Conservation (phyloP, 495 filamentous ascomycete species). For the Friedmanniomyces endolithicus region DNA sequence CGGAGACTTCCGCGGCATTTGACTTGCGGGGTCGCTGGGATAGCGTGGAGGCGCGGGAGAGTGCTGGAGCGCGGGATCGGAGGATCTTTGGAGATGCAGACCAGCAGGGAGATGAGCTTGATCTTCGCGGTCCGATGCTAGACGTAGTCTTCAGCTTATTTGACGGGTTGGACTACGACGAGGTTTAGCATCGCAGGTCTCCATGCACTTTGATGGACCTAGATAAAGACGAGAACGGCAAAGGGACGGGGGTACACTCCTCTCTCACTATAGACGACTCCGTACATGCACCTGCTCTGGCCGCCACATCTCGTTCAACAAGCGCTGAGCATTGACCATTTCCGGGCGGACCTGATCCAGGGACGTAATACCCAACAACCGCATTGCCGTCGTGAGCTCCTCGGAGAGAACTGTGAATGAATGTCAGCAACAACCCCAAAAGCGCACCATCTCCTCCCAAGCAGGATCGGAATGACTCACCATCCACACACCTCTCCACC, state of each 20-base stretch:
- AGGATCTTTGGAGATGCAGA: not conserved
- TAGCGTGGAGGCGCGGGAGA: not conserved
- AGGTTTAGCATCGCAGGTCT: not conserved
- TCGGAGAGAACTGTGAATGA: conserved; percentile 51
- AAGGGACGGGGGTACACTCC: not conserved
- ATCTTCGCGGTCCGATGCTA: not conserved
- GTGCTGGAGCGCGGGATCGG: not conserved
- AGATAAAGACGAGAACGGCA: not conserved
- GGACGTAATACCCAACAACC: conserved; percentile 58
- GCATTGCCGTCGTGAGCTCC: conserved; percentile 65
- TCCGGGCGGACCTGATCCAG: conserved; percentile 43
- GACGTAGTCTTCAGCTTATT: not conserved
- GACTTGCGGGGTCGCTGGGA: not conserved
- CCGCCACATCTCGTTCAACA: conserved; percentile 1
- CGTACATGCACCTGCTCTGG: not conserved
- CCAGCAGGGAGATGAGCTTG: not conserved
- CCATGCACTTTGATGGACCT: not conserved
- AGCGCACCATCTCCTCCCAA: conserved; percentile 46
- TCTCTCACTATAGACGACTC: not conserved
- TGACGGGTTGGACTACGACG: not conserved
- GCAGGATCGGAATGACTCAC: conserved; percentile 51
- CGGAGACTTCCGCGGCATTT: too few species aligned
- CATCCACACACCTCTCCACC: conserved; percentile 27
- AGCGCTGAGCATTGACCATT: conserved; percentile 2
- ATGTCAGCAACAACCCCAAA: conserved; percentile 44